Base-by-base conservation (phyloP, 2,329 filamentous ascomycete species). In the Ceratocystis harringtonii region DNA sequence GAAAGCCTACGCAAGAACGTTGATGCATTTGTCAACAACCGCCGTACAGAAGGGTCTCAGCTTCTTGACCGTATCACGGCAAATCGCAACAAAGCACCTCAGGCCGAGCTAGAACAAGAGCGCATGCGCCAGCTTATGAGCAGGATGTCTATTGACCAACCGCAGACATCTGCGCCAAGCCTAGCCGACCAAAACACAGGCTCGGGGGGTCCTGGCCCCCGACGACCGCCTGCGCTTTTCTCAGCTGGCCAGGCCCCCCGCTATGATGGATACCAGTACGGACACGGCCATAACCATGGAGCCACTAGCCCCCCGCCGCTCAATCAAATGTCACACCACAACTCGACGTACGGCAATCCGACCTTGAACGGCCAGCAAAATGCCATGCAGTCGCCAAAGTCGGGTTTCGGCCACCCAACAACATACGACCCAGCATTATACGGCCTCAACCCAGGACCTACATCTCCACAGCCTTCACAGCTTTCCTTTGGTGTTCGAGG, bases 1-100 rank as follows among this genome's bases (percentile, higher is more conserved):
- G 89, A 92, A 69, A 96, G 89, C 72, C 78, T 96, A 50, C 85
- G 91, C 71, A 94, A 96, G 81, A 99, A 99, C 71, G 94, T 99
- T 1, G 92, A 97, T 69, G 89, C 88, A 0, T 99, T 99, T 75
- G 92, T 99, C 69, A 95, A 91, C 77, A 99, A 99, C 74, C 84
- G 94, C 63, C 81, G 92, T 68, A 87, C 89, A 0, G 94, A 99
- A 77, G 94, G 94, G 3, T 90, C 90, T 0, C 90, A 96, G 73
- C 81, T 99, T 4, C 82, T 99, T 44, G 85, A 84, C 70, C 88
- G 91, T 70, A 99, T 99, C 69, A 85, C 88, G 62, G 87, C 87
- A 71, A 81, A 84, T 3, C 83, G 81, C 62, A 86, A 74, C 72
- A 60, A 61, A n/a, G 76, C 73, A 63, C 76, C 78, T 2, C 80